phyloP scores from a whole-genome alignment of 805 yeast species.

The Limtongia smithiae region DNA sequence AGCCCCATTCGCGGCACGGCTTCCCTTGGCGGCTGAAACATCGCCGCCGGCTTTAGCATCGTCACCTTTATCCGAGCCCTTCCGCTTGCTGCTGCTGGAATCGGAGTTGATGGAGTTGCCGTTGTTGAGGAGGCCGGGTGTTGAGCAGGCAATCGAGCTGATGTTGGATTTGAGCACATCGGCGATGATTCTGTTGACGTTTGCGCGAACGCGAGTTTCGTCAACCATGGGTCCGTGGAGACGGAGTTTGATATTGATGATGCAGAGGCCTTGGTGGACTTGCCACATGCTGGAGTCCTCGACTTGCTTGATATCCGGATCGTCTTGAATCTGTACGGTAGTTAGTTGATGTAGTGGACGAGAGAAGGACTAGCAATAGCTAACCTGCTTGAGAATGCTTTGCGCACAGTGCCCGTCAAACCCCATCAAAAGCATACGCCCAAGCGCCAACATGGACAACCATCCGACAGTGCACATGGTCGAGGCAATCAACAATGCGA shows the following conservation, averaged over 20 bases:
- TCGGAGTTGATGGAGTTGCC: no score
- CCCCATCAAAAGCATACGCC: conserved; percentile 45
- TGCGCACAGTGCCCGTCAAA: conserved; percentile 40
- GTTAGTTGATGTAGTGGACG: no score
- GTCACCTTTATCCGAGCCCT: not conserved
- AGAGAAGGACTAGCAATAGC: no score
- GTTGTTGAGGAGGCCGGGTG: not conserved
- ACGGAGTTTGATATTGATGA: conserved; percentile 38
- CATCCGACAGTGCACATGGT: conserved; percentile 44
- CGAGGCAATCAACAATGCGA: conserved; percentile 40
- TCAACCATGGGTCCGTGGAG: conserved; percentile 38
- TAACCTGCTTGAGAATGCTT: conserved; percentile 7
- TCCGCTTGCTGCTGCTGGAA: not conserved
- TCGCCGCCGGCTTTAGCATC: not conserved
- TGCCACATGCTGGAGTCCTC: conserved; percentile 41
- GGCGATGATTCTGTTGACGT: conserved; percentile 21
- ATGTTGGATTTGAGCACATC: conserved; percentile 22
- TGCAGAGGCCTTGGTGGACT: conserved; percentile 44
- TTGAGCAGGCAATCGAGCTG: conserved; percentile 9
- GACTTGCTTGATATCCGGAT: conserved; percentile 35
- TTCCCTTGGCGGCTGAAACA: not conserved
- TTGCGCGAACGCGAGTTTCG: conserved; percentile 36
- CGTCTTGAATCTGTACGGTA: conserved; percentile 32
- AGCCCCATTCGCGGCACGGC: not conserved
- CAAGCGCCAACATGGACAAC: conserved; percentile 40